Percentiles rank a stretch among this genome's conserved stretches.
These are phyloP conservation scores for Ambrosia artemisiifolia DNA, from an alignment of 129 eudicot species.

Conservation along the genomic window DNA sequence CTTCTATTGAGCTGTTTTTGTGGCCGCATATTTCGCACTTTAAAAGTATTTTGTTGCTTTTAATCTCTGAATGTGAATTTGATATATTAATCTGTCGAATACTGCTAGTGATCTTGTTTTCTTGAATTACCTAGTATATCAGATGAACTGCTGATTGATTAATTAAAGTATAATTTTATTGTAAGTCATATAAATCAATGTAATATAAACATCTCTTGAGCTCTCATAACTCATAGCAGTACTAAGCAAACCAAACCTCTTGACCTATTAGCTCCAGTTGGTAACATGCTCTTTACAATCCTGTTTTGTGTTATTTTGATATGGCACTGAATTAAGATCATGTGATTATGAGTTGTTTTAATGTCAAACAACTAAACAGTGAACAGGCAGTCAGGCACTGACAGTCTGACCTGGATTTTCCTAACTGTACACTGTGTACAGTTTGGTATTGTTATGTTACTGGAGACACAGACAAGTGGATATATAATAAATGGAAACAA, in stretches of 20 bases:
- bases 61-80: constrained; percentile 4
- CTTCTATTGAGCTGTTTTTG: constrained; percentile 12
- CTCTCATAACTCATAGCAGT: neutral
- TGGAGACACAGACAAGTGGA: constrained; percentile 2
- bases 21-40: neutral
- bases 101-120: neutral
- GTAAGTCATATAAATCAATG: constrained; percentile 2
- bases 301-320: neutral
- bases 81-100: constrained; percentile 15
- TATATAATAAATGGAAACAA: neutral
- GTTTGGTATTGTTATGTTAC: neutral
- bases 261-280: constrained; percentile 8
- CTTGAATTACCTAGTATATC: neutral
- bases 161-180: neutral
- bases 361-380: neutral
- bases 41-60: constrained; percentile 10
- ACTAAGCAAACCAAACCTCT: constrained; percentile 5
- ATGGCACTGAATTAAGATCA: neutral
- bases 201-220: neutral
- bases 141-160: constrained; percentile 5
- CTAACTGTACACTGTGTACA: neutral
- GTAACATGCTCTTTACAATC: constrained; percentile 10
- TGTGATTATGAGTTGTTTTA: constrained; percentile 6
- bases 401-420: neutral
- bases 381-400: neutral